Conservation (phyloP, 148 eudicot genomes). For the Talinum fruticosum region DNA sequence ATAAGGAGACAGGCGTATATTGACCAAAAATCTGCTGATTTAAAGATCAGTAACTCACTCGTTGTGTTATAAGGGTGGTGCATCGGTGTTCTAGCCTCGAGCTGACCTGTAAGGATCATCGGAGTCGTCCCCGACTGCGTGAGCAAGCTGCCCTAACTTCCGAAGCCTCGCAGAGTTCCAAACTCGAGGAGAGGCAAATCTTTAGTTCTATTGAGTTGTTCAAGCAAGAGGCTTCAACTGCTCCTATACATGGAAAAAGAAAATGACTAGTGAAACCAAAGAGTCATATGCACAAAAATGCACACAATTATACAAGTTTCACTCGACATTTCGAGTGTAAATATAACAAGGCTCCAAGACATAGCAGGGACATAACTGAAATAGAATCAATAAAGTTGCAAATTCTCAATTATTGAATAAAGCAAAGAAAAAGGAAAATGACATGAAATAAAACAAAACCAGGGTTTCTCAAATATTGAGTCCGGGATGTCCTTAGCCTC, state of each 20-base stretch:
- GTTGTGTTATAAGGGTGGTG: constrained; percentile 79
- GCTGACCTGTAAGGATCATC: constrained; percentile 50
- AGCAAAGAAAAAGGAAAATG: no score
- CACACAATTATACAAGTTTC: background rate
- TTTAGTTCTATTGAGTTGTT: constrained; percentile 75
- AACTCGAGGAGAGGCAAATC: constrained; percentile 78
- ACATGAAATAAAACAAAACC: no score
- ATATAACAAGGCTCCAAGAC: background rate
- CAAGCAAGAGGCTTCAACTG: constrained; percentile 85
- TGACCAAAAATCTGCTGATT: constrained; percentile 19
- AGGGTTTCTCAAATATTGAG: no score
- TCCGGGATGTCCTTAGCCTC: no score
- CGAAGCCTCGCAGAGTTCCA: constrained; percentile 88
- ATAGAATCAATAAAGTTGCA: background rate
- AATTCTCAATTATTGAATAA: no score
- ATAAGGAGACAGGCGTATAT: no score
- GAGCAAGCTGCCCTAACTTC: constrained; percentile 69
- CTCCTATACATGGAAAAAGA: constrained; percentile 40
- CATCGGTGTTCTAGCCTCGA: constrained; percentile 77
- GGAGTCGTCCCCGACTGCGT: constrained; percentile 48
- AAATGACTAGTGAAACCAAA: background rate
- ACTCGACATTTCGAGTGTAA: background rate
- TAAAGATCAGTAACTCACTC: constrained; percentile 39
- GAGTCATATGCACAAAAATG: background rate
- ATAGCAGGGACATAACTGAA: background rate